A percentile compares a stretch with the other conserved stretches of the same genome.
These are phyloP conservation scores for Xylaria polymorpha DNA, from an alignment of 2,329 filamentous ascomycete species.

Conservation along the genomic window DNA sequence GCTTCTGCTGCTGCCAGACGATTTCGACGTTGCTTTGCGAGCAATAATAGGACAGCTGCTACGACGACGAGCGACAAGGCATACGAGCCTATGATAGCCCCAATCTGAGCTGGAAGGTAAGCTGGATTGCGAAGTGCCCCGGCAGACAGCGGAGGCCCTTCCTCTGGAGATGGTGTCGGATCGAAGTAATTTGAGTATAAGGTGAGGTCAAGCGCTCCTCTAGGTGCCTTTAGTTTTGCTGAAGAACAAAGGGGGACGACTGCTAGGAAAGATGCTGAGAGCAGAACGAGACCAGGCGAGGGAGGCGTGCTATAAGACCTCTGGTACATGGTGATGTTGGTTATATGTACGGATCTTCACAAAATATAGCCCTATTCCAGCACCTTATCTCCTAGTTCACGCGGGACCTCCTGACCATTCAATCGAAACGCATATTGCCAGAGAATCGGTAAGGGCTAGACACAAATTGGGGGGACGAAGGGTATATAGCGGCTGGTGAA, in stretches of 20 bases:
- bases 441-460: constrained; percentile 59
- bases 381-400: constrained; percentile 41
- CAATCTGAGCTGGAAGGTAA: constrained; percentile 83
- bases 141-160: constrained; percentile 69
- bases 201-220: constrained; percentile 39
- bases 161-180: constrained; percentile 68
- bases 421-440: constrained; percentile 64
- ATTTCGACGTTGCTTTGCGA: constrained; percentile 67
- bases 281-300: constrained; percentile 45
- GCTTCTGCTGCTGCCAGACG: constrained; percentile 65
- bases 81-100: constrained; percentile 86
- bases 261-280: constrained; percentile 43
- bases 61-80: constrained; percentile 80
- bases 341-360: constrained; percentile 47
- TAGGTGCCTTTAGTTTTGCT: constrained; percentile 39
- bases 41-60: constrained; percentile 71
- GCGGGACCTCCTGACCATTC: constrained; percentile 57
- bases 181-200: constrained; percentile 57
- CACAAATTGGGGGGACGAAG: constrained; percentile 57
- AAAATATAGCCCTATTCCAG: constrained; percentile 44
- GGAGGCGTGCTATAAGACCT: constrained; percentile 49
- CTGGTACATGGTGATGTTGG: constrained; percentile 50
- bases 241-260: constrained; percentile 47
- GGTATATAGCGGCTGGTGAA: constrained; percentile 70
- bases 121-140: constrained; percentile 69